Base-by-base conservation (phyloP, 1,284 basidiomycete genomes). In the Uromyces viciae-fabae region DNA sequence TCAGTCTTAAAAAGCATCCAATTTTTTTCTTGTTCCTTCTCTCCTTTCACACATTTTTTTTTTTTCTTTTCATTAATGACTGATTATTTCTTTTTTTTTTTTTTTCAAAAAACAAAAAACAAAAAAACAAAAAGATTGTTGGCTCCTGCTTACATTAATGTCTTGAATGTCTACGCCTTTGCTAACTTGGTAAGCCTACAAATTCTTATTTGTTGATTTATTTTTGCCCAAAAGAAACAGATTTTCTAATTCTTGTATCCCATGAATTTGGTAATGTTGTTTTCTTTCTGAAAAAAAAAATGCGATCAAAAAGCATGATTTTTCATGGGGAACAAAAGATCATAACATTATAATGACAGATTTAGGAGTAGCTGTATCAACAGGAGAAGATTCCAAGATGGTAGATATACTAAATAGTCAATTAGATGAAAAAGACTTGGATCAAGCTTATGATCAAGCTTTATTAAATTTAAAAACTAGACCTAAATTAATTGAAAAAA, bases 381-480 rank as follows among this genome's bases (percentile, higher is more conserved):
- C 91, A 33, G 92, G 93, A 84, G n/a, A n/a, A n/a, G 90, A 93
- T 84, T 90, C 89, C 46, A 89, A 92, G 84, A 91, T 98, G 56
- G 94, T 97, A 84, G n/a, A n/a, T n/a, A n/a, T n/a, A n/a, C 92
- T 98, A 79, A 92, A 94, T 83, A 90, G 98, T 83, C 90, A 93
- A 2, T 91, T 93, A 0, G 93, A 93, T 75, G 91, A 93, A 77
- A 92, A 92, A 2, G 94, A 96, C 85, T 91, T 94, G 81, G 94
- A 98, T 85, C 90, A 89, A 58, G 91, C 93, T 31, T 99, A 98
- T 85, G 92, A 95, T 85, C 93, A 95, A 83, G 92, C 95, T 0
- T 88, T 98, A 54, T 89, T 90, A 81, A 94, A 94, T 84, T 88
- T 98, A 58, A 90, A 91, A 74, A 90, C 91, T 46, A 88, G 91